Evolutionary conservation across 257 asterid genomes (phyloP), one percentile per base, ranked within the genome.

Genomic region (Marsdenia floribunda): DNA sequence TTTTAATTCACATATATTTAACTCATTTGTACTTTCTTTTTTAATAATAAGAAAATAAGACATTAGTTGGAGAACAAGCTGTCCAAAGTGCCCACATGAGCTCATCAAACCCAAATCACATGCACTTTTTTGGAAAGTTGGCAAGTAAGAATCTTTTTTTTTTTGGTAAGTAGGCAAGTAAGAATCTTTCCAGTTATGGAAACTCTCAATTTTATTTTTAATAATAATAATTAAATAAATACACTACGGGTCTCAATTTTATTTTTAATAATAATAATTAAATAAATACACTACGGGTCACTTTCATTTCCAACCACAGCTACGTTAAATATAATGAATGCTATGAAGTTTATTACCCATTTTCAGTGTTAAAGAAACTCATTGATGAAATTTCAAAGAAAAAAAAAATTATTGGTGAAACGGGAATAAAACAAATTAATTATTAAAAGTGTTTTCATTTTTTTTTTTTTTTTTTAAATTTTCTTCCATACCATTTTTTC

Each of bases 151-250:
- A 79, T 82, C 85, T 82, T 82, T 76, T n/a, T n/a, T 37, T 67
- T 75, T 65, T n/a, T 18, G 76, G 73, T 79, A 72, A 61, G 76
- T 46, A 61, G 78, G 26, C 40, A 53, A 21, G 44, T 66, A 60
- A 53, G 83, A 79, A 79, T 82, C 85, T 82, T 82, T 76, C 85
- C 72, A 65, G 49, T 75, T 82, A 50, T 72, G 82, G 85, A 79
- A 82, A 73, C 67, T 76, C 80, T 66, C 67, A 79, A 72, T 63
- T 53, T 15, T 42, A 42, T 42, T 29, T 58, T n/a, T n/a, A n/a
- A n/a, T 40, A 53, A 52, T 52, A 52, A 12, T 52, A 13, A 6
- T n/a, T 40, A 19, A 16, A 33, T 24, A 53, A 21, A n/a, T n/a
- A n/a, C n/a, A n/a, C n/a, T n/a, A n/a, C n/a, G n/a, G n/a, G n/a